These are phyloP conservation scores for Penicillium aurantiogriseum DNA, from an alignment of 2,329 filamentous ascomycete genomes.

Conservation along the genomic window DNA sequence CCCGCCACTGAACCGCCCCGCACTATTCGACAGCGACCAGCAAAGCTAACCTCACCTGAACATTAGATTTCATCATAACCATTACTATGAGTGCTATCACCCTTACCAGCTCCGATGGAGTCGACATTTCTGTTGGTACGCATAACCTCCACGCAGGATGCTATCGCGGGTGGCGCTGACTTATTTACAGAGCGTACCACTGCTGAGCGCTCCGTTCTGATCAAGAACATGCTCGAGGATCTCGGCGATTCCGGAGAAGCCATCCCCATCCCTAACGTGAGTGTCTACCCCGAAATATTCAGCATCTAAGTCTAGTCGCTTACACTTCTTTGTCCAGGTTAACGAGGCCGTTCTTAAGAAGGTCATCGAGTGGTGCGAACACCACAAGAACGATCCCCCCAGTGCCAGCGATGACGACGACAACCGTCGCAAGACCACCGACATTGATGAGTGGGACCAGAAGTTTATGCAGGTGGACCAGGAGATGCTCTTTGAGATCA, in stretches of 20 bases:
- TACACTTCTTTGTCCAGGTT: conserved; percentile 53
- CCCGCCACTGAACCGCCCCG: not conserved
- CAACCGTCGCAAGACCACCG: conserved; percentile 94
- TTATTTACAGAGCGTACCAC: conserved; percentile 68
- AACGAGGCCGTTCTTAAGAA: conserved; percentile 93
- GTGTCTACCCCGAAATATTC: conserved; percentile 6
- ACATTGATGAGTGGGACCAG: conserved; percentile 99
- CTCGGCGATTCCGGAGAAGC: conserved; percentile 63
- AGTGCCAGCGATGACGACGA: conserved; percentile 82
- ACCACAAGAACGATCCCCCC: conserved; percentile 88
- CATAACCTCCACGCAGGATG: conserved; percentile 3
- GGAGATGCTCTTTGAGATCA: conserved; percentile 99
- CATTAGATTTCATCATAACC: not conserved
- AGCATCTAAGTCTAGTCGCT: not conserved
- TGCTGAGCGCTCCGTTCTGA: conserved; percentile 86
- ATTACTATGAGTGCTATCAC: conserved; percentile 36
- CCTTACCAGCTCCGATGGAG: conserved; percentile 52
- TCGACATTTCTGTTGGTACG: conserved; percentile 53
- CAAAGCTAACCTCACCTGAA: not conserved
- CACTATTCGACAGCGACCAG: not conserved
- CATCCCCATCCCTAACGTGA: conserved; percentile 68
- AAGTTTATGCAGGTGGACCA: conserved; percentile 99
- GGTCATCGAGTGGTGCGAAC: conserved; percentile 96
- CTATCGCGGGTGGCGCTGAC: conserved; percentile 16
- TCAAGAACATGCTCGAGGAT: conserved; percentile 98